Evolutionary conservation across 31 red algal genomes (phyloP).

Genomic region (Pterothamnion heteromorphum): DNA sequence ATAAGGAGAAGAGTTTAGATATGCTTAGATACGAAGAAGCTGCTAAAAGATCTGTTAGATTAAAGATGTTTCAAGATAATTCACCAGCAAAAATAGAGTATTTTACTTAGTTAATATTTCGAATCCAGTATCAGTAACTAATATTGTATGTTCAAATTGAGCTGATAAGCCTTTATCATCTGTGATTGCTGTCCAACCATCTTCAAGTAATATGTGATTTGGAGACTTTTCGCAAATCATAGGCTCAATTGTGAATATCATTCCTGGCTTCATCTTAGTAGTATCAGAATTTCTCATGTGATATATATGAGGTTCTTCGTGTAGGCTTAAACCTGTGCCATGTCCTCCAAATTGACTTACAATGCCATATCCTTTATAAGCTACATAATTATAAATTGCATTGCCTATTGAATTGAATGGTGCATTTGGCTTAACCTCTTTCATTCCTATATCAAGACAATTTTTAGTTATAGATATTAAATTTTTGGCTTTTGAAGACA

Average conservation of each 20-base stretch:
- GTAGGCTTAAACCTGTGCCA: conserved; percentile 74
- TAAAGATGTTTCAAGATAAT: too few relatives aligned
- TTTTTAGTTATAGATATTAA: conserved; percentile 73
- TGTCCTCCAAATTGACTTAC: conserved; percentile 90
- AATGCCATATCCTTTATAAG: conserved; percentile 50
- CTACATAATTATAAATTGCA: conserved; percentile 74
- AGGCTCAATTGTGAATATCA: conserved; percentile 95
- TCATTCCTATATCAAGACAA: conserved; percentile 72
- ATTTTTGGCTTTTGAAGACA: conserved; percentile 51
- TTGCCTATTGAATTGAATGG: conserved; percentile 70
- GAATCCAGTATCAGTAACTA: conserved; percentile 67
- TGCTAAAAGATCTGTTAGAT: too few relatives aligned
- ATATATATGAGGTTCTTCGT: conserved; percentile 76
- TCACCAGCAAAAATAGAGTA: too few relatives aligned
- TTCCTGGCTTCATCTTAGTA: conserved; percentile 59
- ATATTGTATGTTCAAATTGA: conserved; percentile 89
- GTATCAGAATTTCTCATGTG: conserved; percentile 75
- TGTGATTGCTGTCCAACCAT: conserved; percentile 86
- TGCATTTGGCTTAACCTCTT: conserved; percentile 62
- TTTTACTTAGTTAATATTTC: conserved; percentile 63
- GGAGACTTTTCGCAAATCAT: conserved; percentile 84
- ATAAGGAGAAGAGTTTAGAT: too few relatives aligned
- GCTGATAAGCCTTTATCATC: conserved; percentile 68
- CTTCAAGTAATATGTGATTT: conserved; percentile 60
- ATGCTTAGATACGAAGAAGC: too few relatives aligned